Conservation (phyloP, 2,329 filamentous ascomycete species). For the Emydomyces testavorans region DNA sequence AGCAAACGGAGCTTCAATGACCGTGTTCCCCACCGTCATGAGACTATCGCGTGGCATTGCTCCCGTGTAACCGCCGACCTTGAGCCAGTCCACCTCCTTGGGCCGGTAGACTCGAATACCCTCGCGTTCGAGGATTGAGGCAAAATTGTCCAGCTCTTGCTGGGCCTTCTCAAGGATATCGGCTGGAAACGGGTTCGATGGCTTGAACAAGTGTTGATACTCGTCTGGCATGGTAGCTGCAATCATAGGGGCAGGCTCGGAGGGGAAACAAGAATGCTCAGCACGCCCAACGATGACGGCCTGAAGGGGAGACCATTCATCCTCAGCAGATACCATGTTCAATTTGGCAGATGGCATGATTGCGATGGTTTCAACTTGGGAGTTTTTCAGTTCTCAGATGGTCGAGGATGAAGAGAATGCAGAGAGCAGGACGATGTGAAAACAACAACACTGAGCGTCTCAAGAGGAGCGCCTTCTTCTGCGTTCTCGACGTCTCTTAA, state of each 20-base stretch:
- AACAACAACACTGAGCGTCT: neutral
- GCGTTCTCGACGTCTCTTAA: neutral
- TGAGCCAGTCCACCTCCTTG: slow-evolving; percentile 13
- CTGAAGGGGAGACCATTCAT: slow-evolving; percentile 23
- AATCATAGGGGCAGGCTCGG: slow-evolving; percentile 19
- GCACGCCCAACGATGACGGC: slow-evolving; percentile 23
- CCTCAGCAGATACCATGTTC: slow-evolving; percentile 13
- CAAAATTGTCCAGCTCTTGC: slow-evolving; percentile 21
- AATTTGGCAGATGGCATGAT: slow-evolving; percentile 8
- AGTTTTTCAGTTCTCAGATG: neutral
- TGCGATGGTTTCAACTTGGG: neutral
- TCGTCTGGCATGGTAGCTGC: slow-evolving; percentile 17
- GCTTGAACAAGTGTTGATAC: slow-evolving; percentile 16
- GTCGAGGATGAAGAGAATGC: neutral
- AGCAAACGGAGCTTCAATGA: slow-evolving; percentile 26
- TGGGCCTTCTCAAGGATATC: slow-evolving; percentile 19
- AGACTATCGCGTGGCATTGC: slow-evolving; percentile 28
- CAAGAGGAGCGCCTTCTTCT: neutral
- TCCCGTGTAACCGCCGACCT: slow-evolving; percentile 22
- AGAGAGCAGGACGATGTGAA: neutral
- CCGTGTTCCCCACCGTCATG: slow-evolving; percentile 24
- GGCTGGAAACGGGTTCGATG: slow-evolving; percentile 18
- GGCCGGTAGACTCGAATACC: slow-evolving; percentile 22
- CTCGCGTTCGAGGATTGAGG: slow-evolving; percentile 17
- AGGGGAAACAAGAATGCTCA: slow-evolving; percentile 20